Conservation (phyloP, 129 eudicot species). For the Tanacetum coccineum region DNA sequence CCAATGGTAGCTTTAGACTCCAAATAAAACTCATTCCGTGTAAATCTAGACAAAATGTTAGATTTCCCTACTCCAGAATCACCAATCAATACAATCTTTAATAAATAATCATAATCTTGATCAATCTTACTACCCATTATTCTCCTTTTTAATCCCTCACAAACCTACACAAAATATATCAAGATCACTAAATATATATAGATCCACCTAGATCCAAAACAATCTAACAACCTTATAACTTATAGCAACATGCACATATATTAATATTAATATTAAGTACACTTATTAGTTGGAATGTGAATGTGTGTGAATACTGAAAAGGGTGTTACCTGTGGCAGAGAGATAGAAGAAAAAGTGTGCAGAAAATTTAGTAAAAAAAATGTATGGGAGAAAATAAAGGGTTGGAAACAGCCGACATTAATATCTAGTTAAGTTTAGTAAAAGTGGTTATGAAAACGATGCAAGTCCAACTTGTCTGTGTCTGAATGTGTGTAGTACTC, state of each 20-base stretch:
- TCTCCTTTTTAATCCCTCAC: conserved; percentile 15
- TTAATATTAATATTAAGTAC: too few species aligned
- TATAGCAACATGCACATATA: too few species aligned
- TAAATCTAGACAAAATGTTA: conserved; percentile 34
- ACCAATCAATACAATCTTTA: conserved; percentile 36
- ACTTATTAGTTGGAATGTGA: too few species aligned
- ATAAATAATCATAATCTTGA: conserved; percentile 33
- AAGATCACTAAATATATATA: neutral
- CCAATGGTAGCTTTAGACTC: conserved; percentile 41
- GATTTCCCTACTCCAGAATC: conserved; percentile 36
- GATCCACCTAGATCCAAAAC: conserved; percentile 28
- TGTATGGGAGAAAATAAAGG: neutral
- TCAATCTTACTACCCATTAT: conserved; percentile 27
- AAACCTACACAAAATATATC: conserved; percentile 11
- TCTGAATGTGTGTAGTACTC: conserved; percentile 3
- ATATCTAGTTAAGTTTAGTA: neutral
- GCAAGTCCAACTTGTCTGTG: neutral
- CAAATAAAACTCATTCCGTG: conserved; percentile 31
- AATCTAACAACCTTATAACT: neutral
- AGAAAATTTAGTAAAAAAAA: neutral
- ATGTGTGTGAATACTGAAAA: too few species aligned
- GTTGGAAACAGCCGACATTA: conserved; percentile 22
- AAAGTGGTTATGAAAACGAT: conserved; percentile 15
- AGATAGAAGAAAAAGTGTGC: neutral
- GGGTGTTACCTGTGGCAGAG: too few species aligned